Conservation (phyloP, 345 rosid species). For the Sonneratia caseolaris region DNA sequence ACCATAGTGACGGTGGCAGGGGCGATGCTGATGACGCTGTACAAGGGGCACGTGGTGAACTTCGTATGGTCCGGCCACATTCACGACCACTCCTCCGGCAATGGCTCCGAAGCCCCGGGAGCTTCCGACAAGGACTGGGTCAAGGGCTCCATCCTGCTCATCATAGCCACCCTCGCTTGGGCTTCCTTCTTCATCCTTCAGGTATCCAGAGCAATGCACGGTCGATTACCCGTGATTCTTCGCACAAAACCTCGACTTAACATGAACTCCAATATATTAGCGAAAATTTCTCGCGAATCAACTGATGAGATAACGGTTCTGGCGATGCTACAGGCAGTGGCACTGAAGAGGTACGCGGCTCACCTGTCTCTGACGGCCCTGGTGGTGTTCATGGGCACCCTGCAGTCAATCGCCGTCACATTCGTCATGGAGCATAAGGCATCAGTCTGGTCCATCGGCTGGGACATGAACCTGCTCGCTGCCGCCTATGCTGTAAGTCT, state of each 20-base stretch:
- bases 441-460: constrained; percentile 60
- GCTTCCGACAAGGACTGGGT: constrained; percentile 39
- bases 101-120: constrained; percentile 3
- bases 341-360: constrained; percentile 61
- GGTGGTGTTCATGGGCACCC: constrained; percentile 70
- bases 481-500: constrained; percentile 76
- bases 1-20: constrained; percentile 68
- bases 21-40: constrained; percentile 77
- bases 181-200: constrained; percentile 70
- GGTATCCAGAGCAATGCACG: constrained; percentile 19
- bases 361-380: constrained; percentile 72
- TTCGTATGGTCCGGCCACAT: constrained; percentile 42
- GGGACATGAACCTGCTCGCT: constrained; percentile 90
- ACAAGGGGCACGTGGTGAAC: constrained; percentile 61
- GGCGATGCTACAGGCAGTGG: constrained; percentile 36
- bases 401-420: constrained; percentile 69
- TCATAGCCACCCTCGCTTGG: constrained; percentile 88
- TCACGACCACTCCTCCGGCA: constrained; percentile 12
- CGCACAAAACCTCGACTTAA: no score
- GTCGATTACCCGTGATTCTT: no score
- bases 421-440: constrained; percentile 63
- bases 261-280: no score
- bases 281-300: no score
- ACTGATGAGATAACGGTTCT: no score
- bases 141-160: constrained; percentile 63